phyloP scores from a whole-genome alignment of 495 filamentous ascomycete genomes.

The Hyaloscypha variabilis region DNA sequence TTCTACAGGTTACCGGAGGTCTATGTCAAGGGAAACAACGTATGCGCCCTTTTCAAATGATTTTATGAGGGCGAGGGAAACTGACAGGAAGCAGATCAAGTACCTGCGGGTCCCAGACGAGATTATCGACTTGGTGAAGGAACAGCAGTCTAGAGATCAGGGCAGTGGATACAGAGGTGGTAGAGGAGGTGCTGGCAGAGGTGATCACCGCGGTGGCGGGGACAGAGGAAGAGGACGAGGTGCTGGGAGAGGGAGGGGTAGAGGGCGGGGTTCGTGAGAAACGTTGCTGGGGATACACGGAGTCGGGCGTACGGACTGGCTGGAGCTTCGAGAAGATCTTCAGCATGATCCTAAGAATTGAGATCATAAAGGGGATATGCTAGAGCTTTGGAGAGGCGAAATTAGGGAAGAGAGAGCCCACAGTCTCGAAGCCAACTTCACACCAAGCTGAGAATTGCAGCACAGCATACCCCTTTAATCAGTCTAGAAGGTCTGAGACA shows the following conservation, averaged over 20 bases:
- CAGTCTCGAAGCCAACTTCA: not conserved
- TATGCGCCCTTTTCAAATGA: slow-evolving; percentile 48
- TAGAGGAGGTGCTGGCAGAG: slow-evolving; percentile 60
- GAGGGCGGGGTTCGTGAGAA: slow-evolving; percentile 49
- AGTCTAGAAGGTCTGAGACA: not conserved
- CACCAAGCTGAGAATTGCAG: not conserved
- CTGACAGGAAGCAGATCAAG: slow-evolving; percentile 73
- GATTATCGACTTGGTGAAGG: slow-evolving; percentile 90
- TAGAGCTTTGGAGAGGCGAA: not conserved
- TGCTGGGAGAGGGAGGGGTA: slow-evolving; percentile 52
- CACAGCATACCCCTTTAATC: not conserved
- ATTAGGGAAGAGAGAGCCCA: not conserved
- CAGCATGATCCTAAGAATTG: not conserved
- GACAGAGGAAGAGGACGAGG: slow-evolving; percentile 52
- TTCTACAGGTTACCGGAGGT: slow-evolving; percentile 91
- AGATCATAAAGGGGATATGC: not conserved
- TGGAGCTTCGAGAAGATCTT: not conserved
- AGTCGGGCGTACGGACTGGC: not conserved
- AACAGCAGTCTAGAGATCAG: slow-evolving; percentile 78
- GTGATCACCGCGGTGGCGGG: slow-evolving; percentile 62
- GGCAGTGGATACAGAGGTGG: slow-evolving; percentile 54
- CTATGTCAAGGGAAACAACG: slow-evolving; percentile 96
- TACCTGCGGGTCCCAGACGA: slow-evolving; percentile 95
- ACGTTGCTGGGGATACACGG: slow-evolving; percentile 27
- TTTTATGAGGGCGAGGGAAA: not conserved